These are phyloP conservation scores for Teratosphaeria zuluensis DNA, from an alignment of 2,329 filamentous ascomycete species.

Conservation along the genomic window DNA sequence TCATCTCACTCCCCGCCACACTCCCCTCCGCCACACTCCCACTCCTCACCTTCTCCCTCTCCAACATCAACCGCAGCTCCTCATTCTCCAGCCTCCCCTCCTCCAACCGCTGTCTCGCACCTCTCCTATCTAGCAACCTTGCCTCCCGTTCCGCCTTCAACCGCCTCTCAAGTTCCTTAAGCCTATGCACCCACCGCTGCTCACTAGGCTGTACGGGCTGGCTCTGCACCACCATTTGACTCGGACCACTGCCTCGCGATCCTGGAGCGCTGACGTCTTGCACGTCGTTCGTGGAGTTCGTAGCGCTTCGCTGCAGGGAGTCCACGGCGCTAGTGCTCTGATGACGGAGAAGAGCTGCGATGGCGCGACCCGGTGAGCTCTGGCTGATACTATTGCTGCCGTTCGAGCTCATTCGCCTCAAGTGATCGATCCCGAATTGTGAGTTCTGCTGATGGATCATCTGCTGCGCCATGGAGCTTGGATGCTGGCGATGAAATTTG, in stretches of 20 bases:
- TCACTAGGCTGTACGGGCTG: slow-evolving; percentile 43
- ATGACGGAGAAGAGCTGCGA: slow-evolving; percentile 45
- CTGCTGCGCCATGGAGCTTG: slow-evolving; percentile 24
- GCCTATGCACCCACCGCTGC: slow-evolving; percentile 72
- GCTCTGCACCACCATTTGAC: slow-evolving; percentile 36
- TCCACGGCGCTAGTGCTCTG: slow-evolving; percentile 45
- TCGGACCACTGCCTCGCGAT: not conserved
- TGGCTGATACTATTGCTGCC: not conserved
- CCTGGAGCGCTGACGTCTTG: not conserved
- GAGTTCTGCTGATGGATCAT: slow-evolving; percentile 20
- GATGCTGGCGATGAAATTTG: slow-evolving; percentile 50
- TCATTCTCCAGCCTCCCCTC: slow-evolving; percentile 67
- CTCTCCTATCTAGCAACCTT: slow-evolving; percentile 70
- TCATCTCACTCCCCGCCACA: slow-evolving; percentile 1
- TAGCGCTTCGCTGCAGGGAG: slow-evolving; percentile 15
- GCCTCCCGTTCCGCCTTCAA: slow-evolving; percentile 86
- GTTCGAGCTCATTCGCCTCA: slow-evolving; percentile 1
- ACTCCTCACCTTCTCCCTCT: slow-evolving; percentile 42
- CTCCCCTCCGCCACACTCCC: slow-evolving; percentile 9
- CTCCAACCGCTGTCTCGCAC: slow-evolving; percentile 69
- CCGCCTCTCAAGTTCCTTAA: slow-evolving; percentile 79
- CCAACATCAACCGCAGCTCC: slow-evolving; percentile 56
- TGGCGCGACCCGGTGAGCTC: slow-evolving; percentile 5
- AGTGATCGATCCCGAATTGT: slow-evolving; percentile 10
- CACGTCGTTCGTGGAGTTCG: slow-evolving; percentile 16